These are phyloP conservation scores for Brachypodium distachyon DNA, from an alignment of 202 grass and related monocot genomes.

Conservation along the genomic window DNA sequence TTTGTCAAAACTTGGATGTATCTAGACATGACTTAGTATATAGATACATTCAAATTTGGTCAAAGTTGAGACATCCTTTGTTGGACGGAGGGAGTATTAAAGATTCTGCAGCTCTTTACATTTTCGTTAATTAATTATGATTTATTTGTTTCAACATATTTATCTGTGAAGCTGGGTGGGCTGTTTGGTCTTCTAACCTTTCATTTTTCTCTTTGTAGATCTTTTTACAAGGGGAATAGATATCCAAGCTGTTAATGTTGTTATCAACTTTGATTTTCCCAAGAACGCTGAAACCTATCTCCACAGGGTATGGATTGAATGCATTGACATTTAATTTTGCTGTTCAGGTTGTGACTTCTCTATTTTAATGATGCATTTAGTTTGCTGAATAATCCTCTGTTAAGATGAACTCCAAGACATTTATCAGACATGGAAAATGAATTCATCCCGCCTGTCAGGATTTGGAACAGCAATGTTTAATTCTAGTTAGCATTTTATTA, in stretches of 20 bases:
- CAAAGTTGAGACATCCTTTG: too few species aligned
- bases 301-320: constrained; percentile 59
- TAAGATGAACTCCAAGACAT: not conserved
- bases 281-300: constrained; percentile 87
- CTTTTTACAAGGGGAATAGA: constrained; percentile 94
- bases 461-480: not conserved
- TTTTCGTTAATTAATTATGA: not conserved
- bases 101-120: not conserved
- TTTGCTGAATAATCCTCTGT: not conserved
- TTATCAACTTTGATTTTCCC: constrained; percentile 94
- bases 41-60: too few species aligned
- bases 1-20: too few species aligned
- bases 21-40: too few species aligned
- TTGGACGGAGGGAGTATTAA: too few species aligned
- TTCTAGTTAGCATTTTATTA: not conserved
- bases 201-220: constrained; percentile 43
- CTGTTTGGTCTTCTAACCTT: constrained; percentile 13
- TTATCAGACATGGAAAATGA: not conserved
- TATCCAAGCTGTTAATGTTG: constrained; percentile 97
- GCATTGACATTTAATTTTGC: not conserved
- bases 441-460: not conserved
- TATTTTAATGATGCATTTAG: not conserved
- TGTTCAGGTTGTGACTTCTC: not conserved
- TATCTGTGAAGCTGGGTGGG: not conserved
- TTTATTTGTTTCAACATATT: not conserved